phyloP scores from a whole-genome alignment of 805 yeast genomes.

The Barnettozyma vustinii region DNA sequence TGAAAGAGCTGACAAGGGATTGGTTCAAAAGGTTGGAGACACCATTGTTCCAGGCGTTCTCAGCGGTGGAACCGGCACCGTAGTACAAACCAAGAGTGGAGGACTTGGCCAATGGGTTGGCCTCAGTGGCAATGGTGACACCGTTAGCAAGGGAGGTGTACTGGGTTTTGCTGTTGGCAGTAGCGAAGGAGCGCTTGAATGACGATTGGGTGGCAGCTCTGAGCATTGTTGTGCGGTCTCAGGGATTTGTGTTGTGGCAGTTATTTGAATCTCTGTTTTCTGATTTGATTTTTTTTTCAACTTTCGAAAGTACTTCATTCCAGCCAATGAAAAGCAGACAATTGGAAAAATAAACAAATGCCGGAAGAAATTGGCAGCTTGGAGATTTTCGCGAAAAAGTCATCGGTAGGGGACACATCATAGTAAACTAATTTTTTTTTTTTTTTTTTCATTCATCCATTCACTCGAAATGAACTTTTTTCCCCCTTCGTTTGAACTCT shows the following conservation, averaged over 20 bases:
- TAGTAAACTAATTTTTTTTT: background rate
- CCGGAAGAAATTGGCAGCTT: constrained; percentile 1
- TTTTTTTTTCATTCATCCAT: background rate
- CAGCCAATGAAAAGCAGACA: constrained; percentile 19
- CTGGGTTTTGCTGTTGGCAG: constrained; percentile 54
- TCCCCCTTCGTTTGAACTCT: too few relatives aligned
- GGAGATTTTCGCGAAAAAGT: constrained; percentile 1
- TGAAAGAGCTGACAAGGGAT: constrained; percentile 35
- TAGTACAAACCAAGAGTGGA: constrained; percentile 65
- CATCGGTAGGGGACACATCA: constrained; percentile 4
- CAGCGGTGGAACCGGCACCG: constrained; percentile 77
- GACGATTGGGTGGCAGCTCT: constrained; percentile 19
- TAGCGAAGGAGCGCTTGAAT: constrained; percentile 48
- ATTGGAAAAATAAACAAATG: constrained; percentile 14
- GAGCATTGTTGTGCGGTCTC: constrained; percentile 18
- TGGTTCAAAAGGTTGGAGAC: constrained; percentile 59
- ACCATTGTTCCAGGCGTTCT: constrained; percentile 80
- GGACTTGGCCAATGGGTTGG: constrained; percentile 46
- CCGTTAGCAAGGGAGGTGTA: constrained; percentile 73
- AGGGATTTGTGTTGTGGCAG: background rate
- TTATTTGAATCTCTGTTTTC: constrained; percentile 1
- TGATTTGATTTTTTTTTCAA: background rate
- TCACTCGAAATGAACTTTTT: too few relatives aligned
- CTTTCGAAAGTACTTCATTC: background rate
- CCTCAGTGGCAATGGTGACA: constrained; percentile 64